A percentile compares a stretch with the other conserved stretches of the same genome.
Evolutionary conservation across 331 rosid genomes (phyloP).

Genomic region (Malus hybrid): DNA sequence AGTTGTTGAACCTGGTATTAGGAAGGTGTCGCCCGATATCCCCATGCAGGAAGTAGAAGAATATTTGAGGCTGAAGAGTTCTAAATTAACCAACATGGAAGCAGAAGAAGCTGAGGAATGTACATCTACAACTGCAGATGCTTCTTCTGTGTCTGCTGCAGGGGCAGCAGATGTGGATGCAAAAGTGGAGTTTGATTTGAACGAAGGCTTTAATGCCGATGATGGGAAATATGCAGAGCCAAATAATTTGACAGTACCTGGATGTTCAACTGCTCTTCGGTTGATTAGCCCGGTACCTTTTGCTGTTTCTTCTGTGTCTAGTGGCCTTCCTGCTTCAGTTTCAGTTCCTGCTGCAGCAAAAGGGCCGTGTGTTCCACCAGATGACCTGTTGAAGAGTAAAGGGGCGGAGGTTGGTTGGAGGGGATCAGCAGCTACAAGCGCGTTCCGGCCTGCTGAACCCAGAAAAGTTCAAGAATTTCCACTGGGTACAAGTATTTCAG

Average conservation of each 20-base stretch:
- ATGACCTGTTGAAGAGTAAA: constrained; percentile 52
- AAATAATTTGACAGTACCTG: constrained; percentile 31
- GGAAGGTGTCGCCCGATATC: constrained; percentile 19
- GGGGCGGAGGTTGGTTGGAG: constrained; percentile 77
- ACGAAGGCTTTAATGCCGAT: constrained; percentile 70
- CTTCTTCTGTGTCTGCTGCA: constrained; percentile 23
- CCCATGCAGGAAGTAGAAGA: constrained; percentile 36
- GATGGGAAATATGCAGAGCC: constrained; percentile 52
- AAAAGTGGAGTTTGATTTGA: constrained; percentile 74
- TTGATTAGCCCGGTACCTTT: constrained; percentile 45
- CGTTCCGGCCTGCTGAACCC: constrained; percentile 94
- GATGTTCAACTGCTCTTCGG: constrained; percentile 34
- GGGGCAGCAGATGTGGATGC: constrained; percentile 31
- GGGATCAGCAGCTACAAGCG: constrained; percentile 91
- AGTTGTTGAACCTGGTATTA: constrained; percentile 17
- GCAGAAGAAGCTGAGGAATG: constrained; percentile 40
- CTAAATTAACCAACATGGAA: constrained; percentile 28
- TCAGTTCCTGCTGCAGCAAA: constrained; percentile 82
- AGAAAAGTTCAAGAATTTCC: constrained; percentile 48
- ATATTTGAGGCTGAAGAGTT: constrained; percentile 25
- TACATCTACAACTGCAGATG: constrained; percentile 27
- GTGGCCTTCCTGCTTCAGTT: constrained; percentile 49
- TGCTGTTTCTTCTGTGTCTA: constrained; percentile 42
- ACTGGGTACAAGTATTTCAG: constrained; percentile 15
- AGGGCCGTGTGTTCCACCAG: constrained; percentile 58